Percentiles rank a stretch among this genome's conserved stretches.
Evolutionary conservation across 768 basidiomycete species (phyloP).

Genomic region (Podaxis mareebaensis): DNA sequence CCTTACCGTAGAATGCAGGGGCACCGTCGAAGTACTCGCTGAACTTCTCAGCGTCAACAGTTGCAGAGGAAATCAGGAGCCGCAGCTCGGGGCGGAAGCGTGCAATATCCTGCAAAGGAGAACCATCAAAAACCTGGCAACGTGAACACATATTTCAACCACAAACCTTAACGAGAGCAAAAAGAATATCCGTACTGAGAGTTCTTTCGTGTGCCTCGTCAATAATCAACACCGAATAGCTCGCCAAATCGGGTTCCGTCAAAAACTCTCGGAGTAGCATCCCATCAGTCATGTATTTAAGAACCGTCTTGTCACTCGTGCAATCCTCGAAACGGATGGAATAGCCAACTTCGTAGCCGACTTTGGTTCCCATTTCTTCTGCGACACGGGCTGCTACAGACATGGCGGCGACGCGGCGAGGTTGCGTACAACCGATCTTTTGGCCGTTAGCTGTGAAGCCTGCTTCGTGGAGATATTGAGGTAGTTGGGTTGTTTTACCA

Average conservation of each 20-base stretch:
- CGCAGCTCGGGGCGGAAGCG: conserved; percentile 94
- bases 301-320: conserved; percentile 97
- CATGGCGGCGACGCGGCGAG: conserved; percentile 98
- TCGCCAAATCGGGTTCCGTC: conserved; percentile 95
- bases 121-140: conserved; percentile 17
- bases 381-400: conserved; percentile 98
- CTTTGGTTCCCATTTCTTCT: conserved; percentile 96
- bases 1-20: conserved; percentile 88
- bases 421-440: conserved; percentile 96
- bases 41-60: conserved; percentile 97
- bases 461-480: conserved; percentile 97
- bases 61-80: conserved; percentile 93
- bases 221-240: conserved; percentile 93
- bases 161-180: conserved; percentile 97
- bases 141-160: conserved; percentile 11
- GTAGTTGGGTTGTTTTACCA: conserved; percentile 97
- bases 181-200: conserved; percentile 96
- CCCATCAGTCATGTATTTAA: conserved; percentile 99
- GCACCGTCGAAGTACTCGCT: conserved; percentile 97
- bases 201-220: conserved; percentile 99
- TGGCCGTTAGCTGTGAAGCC: conserved; percentile 87
- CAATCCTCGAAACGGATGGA: conserved; percentile 99
- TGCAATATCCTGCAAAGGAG: conserved; percentile 79
- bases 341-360: conserved; percentile 99
- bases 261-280: conserved; percentile 97